A percentile compares a stretch with the other conserved stretches of the same genome.
Evolutionary conservation across 2,329 filamentous ascomycete genomes (phyloP).

Genomic region (Cladophialophora immunda): DNA sequence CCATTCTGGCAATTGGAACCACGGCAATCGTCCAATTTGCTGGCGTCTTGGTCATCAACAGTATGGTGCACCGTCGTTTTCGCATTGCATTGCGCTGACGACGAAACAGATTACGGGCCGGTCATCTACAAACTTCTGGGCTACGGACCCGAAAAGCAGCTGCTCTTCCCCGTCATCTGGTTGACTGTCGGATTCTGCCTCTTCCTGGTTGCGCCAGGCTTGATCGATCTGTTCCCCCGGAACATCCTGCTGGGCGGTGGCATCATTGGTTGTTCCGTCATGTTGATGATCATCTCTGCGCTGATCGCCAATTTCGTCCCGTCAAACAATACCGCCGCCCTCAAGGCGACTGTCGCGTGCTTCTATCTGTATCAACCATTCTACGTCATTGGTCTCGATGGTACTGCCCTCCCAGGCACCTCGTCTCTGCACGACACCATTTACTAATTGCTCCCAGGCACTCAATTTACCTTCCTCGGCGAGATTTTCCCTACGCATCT

Average conservation of each 20-base stretch:
- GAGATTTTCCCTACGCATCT: conserved; percentile 33
- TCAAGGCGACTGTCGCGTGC: conserved; percentile 50
- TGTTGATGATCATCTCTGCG: conserved; percentile 28
- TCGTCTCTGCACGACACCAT: conserved; percentile 16
- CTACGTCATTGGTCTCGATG: conserved; percentile 8
- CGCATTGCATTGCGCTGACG: conserved; percentile 8
- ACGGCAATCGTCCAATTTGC: conserved; percentile 42
- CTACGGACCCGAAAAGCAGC: conserved; percentile 29
- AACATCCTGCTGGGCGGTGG: conserved; percentile 37
- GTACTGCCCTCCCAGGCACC: not conserved
- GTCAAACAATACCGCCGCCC: conserved; percentile 40
- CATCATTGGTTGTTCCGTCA: conserved; percentile 26
- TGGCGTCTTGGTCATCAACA: conserved; percentile 52
- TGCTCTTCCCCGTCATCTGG: conserved; percentile 27
- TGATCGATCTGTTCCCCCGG: conserved; percentile 18
- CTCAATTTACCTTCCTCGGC: conserved; percentile 27
- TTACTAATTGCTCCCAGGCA: not conserved
- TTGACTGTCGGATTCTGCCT: conserved; percentile 23
- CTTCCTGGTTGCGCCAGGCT: conserved; percentile 19
- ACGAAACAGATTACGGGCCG: conserved; percentile 26
- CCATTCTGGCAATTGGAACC: conserved; percentile 28
- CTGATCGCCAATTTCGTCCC: conserved; percentile 33
- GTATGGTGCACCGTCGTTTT: conserved; percentile 28
- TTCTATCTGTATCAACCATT: conserved; percentile 38
- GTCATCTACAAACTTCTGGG: conserved; percentile 28